These are phyloP conservation scores for Pythium chondricola DNA, from an alignment of 352 stramenopile genomes.

Conservation along the genomic window DNA sequence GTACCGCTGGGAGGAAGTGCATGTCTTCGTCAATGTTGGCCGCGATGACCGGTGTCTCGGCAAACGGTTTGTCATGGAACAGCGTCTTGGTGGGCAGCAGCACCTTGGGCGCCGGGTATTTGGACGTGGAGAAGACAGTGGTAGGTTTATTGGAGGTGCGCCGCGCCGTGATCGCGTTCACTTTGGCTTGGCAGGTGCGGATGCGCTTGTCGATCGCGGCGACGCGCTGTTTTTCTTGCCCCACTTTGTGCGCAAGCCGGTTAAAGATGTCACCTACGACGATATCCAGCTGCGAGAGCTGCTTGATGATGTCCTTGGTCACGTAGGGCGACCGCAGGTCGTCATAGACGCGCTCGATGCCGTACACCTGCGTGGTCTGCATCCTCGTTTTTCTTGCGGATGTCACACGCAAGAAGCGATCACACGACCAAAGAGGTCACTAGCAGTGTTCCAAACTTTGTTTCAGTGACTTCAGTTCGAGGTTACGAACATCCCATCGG, in stretches of 20 bases:
- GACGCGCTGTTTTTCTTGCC: conserved; percentile 74
- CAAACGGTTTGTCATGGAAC: conserved; percentile 82
- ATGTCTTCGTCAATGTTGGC: conserved; percentile 69
- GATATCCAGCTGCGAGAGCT: conserved; percentile 76
- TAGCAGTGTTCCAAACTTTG: conserved; percentile 1
- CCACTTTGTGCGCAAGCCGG: conserved; percentile 68
- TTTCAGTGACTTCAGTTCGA: conserved; percentile 9
- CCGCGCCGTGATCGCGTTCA: conserved; percentile 76
- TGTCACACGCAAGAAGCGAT: conserved; percentile 7
- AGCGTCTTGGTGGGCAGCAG: conserved; percentile 65
- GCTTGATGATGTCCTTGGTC: conserved; percentile 80
- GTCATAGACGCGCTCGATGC: conserved; percentile 82
- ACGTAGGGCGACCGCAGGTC: conserved; percentile 82
- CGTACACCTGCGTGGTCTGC: conserved; percentile 85
- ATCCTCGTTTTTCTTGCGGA: conserved; percentile 23
- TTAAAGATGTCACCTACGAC: conserved; percentile 85
- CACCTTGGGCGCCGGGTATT: conserved; percentile 74
- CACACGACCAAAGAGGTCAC: conserved; percentile 10
- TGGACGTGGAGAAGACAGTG: conserved; percentile 86
- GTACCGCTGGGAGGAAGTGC: conserved; percentile 72
- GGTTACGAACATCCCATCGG: background rate
- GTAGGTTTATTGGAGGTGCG: conserved; percentile 81
- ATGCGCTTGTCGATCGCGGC: conserved; percentile 70
- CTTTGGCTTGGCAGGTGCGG: conserved; percentile 73
- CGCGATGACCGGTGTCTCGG: conserved; percentile 60